Base-by-base conservation (phyloP, 148 eudicot species). In the Polygonum aviculare region DNA sequence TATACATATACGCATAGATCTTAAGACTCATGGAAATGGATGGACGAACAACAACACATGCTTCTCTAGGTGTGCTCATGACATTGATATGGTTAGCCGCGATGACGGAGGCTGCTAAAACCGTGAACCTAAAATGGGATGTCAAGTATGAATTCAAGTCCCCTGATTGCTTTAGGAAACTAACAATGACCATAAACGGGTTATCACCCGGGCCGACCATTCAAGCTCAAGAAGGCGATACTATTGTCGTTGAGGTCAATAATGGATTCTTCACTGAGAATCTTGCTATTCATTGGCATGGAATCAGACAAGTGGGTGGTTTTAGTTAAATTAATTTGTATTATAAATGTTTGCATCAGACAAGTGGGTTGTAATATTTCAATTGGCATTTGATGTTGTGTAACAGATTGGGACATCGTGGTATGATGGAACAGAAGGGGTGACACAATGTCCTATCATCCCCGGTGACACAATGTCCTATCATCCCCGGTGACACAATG, bases 271-370 rank as follows among this genome's bases (percentile, higher is more conserved):
- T 87, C 2, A 92, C 96, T 14, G 98, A 94, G 76, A 88, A 87
- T 78, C 88, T 89, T 39, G 89, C 97, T 5, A 82, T 94, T 33
- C 98, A 94, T 31, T 94, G 97, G 98, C 98, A 94, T 69, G 98
- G 98, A 18, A 93, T 93, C 19, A 81, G 91, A 54, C 98, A 90
- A 93, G 94, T 88, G 54, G 38, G 49, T 35, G 44, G 15, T 40
- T 33, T 40, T 39, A 12, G 44, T 12, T 39, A 36, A 7, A 44
- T 44, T 44, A 10, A 44, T 44, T 44, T 44, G 9, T 44, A 44
- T 7, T 44, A 44, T 44, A 44, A 6, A 44, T 44, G 47, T 44
- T 26, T 26, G 1, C 31, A 26, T 26, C 31, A n/a, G n/a, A n/a
- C n/a, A n/a, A 41, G n/a, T 41, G 45, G 8, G 8, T 41, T 41